Evolutionary conservation across 176 grass and related monocot species (phyloP).

Genomic region (Olyra latifolia): DNA sequence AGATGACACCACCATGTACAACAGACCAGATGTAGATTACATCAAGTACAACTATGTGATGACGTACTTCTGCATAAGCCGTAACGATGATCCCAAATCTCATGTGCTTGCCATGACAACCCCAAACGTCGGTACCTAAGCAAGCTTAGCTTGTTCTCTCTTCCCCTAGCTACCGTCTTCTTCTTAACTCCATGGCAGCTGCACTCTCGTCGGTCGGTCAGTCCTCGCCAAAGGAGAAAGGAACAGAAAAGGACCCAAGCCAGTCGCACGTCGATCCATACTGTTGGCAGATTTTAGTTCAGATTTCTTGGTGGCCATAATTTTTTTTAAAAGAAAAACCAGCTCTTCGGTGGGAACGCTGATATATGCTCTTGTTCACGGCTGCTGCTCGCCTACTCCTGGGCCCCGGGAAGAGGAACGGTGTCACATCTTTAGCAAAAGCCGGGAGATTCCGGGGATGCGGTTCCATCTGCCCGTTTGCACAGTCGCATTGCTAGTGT

Average conservation of each 20-base stretch:
- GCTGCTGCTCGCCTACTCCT: neutral
- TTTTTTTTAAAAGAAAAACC: neutral
- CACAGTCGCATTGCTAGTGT: too few relatives aligned
- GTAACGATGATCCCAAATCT: neutral
- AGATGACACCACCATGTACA: neutral
- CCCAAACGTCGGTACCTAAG: constrained; percentile 10
- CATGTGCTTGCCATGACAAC: neutral
- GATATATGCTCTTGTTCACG: neutral
- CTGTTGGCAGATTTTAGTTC: neutral
- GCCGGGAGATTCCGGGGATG: neutral
- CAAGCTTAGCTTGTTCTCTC: neutral
- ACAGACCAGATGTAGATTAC: neutral
- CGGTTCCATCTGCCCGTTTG: neutral
- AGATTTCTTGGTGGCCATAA: neutral
- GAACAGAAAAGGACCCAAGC: neutral
- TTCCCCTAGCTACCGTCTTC: neutral
- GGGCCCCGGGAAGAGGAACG: neutral
- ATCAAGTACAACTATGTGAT: neutral
- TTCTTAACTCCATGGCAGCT: neutral
- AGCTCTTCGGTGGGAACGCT: neutral
- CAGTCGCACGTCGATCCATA: neutral
- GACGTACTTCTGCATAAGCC: neutral
- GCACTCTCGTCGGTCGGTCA: neutral
- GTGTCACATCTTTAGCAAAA: constrained; percentile 21
- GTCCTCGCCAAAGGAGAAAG: neutral